phyloP scores from a whole-genome alignment of 1,284 basidiomycete species.

The Megacollybia platyphylla region DNA sequence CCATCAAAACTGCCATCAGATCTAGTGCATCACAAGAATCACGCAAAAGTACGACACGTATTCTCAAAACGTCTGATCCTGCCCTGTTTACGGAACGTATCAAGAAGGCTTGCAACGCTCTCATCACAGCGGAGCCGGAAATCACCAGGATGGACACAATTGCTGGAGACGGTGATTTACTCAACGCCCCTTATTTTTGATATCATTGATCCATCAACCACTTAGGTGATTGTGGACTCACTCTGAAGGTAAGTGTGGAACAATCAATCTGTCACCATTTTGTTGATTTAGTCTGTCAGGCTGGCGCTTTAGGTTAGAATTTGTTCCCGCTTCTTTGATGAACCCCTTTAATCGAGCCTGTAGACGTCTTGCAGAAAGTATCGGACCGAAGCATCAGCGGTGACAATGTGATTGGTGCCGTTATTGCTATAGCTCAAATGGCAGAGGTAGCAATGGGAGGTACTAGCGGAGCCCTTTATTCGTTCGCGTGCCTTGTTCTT shows the following conservation, averaged over 20 bases:
- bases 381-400: constrained; percentile 39
- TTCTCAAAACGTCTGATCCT: constrained; percentile 28
- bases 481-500: constrained; percentile 33
- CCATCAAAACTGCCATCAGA: constrained; percentile 6
- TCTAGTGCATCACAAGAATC: constrained; percentile 7
- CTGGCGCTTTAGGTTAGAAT: constrained; percentile 21
- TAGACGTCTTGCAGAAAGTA: constrained; percentile 41
- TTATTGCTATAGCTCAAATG: constrained; percentile 62
- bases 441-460: constrained; percentile 87
- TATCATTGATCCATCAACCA: not conserved
- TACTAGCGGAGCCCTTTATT: constrained; percentile 85
- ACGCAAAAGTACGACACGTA: constrained; percentile 6
- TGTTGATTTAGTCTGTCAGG: constrained; percentile 3
- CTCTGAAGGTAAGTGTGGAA: not conserved
- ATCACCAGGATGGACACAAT: constrained; percentile 85
- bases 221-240: constrained; percentile 4
- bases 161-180: constrained; percentile 39
- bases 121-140: constrained; percentile 74
- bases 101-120: constrained; percentile 50
- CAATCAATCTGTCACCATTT: not conserved
- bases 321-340: not conserved
- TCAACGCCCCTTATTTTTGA: not conserved
- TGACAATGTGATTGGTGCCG: constrained; percentile 44
- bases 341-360: not conserved
- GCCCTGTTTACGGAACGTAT: constrained; percentile 44